These are phyloP conservation scores for Candida mesenterica DNA, from an alignment of 1,139 yeast genomes.

Conservation along the genomic window DNA sequence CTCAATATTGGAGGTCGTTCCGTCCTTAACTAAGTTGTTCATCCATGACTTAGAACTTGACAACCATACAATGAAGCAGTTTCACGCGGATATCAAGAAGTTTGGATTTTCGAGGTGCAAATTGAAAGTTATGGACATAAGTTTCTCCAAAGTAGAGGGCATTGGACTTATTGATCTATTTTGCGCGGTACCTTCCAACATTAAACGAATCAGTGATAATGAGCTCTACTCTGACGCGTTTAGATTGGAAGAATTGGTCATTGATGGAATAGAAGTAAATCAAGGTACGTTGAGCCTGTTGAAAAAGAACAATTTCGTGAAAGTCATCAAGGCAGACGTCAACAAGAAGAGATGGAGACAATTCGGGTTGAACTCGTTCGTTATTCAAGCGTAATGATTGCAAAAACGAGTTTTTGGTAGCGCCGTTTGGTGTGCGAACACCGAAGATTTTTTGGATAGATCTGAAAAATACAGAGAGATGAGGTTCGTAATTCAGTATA, in stretches of 20 bases:
- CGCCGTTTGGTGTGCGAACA: constrained; percentile 2
- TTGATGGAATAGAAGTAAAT: constrained; percentile 39
- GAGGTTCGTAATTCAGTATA: constrained; percentile 8
- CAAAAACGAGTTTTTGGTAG: constrained; percentile 5
- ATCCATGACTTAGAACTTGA: constrained; percentile 41
- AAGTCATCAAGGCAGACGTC: constrained; percentile 25
- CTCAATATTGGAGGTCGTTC: constrained; percentile 25
- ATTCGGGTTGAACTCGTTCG: constrained; percentile 36
- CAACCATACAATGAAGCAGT: constrained; percentile 32
- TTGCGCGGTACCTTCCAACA: constrained; percentile 14
- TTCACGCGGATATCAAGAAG: constrained; percentile 24
- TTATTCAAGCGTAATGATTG: constrained; percentile 11
- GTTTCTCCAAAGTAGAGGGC: constrained; percentile 41
- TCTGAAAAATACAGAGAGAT: constrained; percentile 4
- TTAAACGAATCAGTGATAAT: constrained; percentile 3
- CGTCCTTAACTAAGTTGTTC: constrained; percentile 24
- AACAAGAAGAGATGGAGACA: constrained; percentile 32
- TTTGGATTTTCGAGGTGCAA: constrained; percentile 18
- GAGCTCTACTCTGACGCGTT: constrained; percentile 7
- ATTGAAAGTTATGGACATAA: constrained; percentile 32
- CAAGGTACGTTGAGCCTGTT: constrained; percentile 29
- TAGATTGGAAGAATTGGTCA: constrained; percentile 22
- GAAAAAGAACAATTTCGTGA: constrained; percentile 20
- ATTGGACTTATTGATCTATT: constrained; percentile 39
- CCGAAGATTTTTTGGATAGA: not conserved